Evolutionary conservation across 2,329 filamentous ascomycete species (phyloP), one percentile per base, ranked within the genome.

Genomic region (Malbranchea cinnamomea): DNA sequence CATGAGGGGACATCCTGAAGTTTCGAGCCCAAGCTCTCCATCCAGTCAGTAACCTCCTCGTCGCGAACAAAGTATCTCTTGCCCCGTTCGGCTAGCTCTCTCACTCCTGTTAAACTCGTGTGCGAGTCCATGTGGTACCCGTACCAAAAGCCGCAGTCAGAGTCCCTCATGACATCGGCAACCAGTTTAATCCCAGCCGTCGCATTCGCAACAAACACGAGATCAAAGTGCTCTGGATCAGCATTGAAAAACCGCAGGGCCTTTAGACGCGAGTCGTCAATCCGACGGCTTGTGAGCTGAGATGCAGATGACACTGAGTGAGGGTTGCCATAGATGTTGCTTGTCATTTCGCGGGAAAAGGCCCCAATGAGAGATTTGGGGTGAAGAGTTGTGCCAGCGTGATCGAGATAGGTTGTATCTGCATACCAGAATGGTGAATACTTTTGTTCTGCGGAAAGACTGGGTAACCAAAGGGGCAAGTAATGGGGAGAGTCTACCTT

Each of bases 121-220:
- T 95, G 87, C 13, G 78, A 72, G 37, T 85, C 78, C 37, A 73
- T 60, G 50, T 94, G 85, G 47, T 94, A 92, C 1, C 68, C 72
- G 52, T 85, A 94, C 51, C 68, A 67, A 44, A 89, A 93, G 0
- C 83, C 82, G 6, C 44, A 53, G 6, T 73, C 65, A 26, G 64
- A 59, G 35, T 75, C 71, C 31, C 79, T 65, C 44, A 94, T 68
- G 4, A 74, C 74, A 33, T 95, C 89, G 30, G 71, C 67, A 2
- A 92, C 78, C 7, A 94, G 58, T 54, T 94, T 95, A 44, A 93
- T 77, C 5, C 75, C 85, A 3, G 85, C 83, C 0, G 87, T 95
- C 12, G 87, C 80, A 53, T 95, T 95, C 20, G 83, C 74, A 15
- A 91, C 82, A 49, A 95, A 95, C 1, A 94, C 71, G 2, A 95